Base-by-base conservation (phyloP, 2,329 filamentous ascomycete genomes). In the Rhinocladiella similis region DNA sequence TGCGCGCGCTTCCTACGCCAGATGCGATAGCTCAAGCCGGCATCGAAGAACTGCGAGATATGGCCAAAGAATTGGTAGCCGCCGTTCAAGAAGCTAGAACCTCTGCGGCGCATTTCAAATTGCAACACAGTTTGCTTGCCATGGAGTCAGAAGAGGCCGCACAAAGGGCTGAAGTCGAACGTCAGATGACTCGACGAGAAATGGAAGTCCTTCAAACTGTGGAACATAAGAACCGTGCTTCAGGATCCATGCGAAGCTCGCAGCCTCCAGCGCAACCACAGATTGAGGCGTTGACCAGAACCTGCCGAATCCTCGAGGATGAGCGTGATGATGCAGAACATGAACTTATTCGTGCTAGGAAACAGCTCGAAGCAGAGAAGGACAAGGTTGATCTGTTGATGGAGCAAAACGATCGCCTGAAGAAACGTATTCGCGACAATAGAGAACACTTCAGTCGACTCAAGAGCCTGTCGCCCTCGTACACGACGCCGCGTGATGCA, bases 101-200 rank as follows among this genome's bases (percentile, higher is more conserved):
- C 77, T 89, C 92, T 57, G 87, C 89, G 14, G 89, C 92, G 29
- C 92, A 97, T 70, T 88, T 94, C 76, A 95, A 94, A 74, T 78
- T 97, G 53, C 93, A 97, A 71, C 89, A 92, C 69, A 91, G 88
- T 65, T 82, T 97, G 68, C 81, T 96, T 25, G 86, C 84, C 50
- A 86, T 97, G 63, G 90, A 96, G 68, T 91, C 89, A 53, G 86
- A 88, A 47, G 91, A 96, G 65, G 88, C 91, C 27, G 84, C 90
- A 9, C 92, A 95, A 72, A 86, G 91, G 22, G 91, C 93, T 64
- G 88, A 87, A 35, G 92, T 97, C 4, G 93, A 97, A 72, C 89
- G 96, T 66, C 89, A 94, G 63, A 92, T 97, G 83, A 88, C 88
- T n/a, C 84, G 90, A 60, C 83, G 89, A 19, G 91, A 97, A 72